A percentile compares a stretch with the other conserved stretches of the same genome.
Evolutionary conservation across 768 basidiomycete genomes (phyloP).

Genomic region (Amanita molliuscula): DNA sequence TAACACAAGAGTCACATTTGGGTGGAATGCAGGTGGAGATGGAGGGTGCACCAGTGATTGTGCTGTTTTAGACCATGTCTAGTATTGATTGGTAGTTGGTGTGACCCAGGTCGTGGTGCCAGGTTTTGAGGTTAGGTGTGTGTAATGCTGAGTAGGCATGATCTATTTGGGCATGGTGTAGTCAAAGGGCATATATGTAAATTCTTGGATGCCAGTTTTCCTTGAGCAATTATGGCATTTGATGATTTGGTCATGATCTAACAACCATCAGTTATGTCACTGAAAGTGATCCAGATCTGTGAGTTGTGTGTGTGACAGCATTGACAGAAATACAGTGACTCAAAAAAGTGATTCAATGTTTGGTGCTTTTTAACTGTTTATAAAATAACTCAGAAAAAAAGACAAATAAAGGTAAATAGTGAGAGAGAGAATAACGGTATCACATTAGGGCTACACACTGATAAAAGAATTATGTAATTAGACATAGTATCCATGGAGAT

Average conservation of each 20-base stretch:
- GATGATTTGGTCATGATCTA: conserved; percentile 9
- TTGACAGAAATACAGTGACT: conserved; percentile 15
- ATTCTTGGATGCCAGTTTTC: not conserved
- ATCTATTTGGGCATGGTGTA: not conserved
- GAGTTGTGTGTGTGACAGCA: conserved; percentile 9
- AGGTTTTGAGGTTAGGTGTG: not conserved
- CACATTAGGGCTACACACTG: too few relatives aligned
- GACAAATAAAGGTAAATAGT: too few relatives aligned
- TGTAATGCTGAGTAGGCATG: not conserved
- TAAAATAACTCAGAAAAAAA: too few relatives aligned
- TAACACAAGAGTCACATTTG: too few relatives aligned
- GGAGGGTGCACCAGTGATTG: too few relatives aligned
- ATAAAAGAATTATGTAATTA: too few relatives aligned
- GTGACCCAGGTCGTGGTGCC: not conserved
- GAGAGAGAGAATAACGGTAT: too few relatives aligned
- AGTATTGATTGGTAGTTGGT: not conserved
- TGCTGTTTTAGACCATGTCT: too few relatives aligned
- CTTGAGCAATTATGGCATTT: conserved; percentile 8
- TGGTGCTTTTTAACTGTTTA: too few relatives aligned
- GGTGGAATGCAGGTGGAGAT: too few relatives aligned
- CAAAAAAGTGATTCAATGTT: too few relatives aligned
- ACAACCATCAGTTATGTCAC: conserved; percentile 2
- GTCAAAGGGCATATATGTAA: not conserved
- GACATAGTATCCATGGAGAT: too few relatives aligned
- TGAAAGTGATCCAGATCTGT: conserved; percentile 11